phyloP scores from a whole-genome alignment of 192 early-diverging fungal species.

The Coemansia brasiliensis region DNA sequence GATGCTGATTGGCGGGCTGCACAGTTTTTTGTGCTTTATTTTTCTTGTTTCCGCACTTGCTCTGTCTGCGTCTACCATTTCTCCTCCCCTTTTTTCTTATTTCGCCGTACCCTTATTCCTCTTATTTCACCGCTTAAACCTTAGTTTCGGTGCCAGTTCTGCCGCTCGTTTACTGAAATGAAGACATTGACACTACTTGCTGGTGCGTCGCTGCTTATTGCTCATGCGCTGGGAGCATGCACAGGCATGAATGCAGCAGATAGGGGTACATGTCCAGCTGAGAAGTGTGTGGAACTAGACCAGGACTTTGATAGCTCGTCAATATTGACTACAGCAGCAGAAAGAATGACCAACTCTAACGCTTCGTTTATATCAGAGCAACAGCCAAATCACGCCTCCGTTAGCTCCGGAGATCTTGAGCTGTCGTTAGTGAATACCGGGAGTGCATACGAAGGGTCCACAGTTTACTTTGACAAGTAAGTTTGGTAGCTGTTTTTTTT shows the following conservation, averaged over 20 bases:
- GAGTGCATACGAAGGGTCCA: conserved; percentile 50
- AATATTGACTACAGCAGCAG: conserved; percentile 10
- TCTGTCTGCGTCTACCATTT: not conserved
- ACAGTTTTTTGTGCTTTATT: not conserved
- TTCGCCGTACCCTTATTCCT: not conserved
- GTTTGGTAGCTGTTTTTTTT: conserved; percentile 8
- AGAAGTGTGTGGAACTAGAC: conserved; percentile 20
- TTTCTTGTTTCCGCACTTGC: not conserved
- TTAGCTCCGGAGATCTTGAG: conserved; percentile 40
- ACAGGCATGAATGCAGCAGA: conserved; percentile 48
- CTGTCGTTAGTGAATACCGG: conserved; percentile 51
- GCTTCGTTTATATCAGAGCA: conserved; percentile 58
- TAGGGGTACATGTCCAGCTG: conserved; percentile 29
- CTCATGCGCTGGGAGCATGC: conserved; percentile 54
- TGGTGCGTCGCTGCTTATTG: conserved; percentile 21
- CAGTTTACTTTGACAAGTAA: conserved; percentile 39
- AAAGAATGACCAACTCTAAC: conserved; percentile 5
- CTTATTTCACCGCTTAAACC: not conserved
- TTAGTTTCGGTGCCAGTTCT: not conserved
- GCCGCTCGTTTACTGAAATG: conserved; percentile 21
- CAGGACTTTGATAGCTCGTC: conserved; percentile 16
- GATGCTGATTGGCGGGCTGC: conserved; percentile 17
- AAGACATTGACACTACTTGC: conserved; percentile 16
- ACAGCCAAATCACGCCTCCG: conserved; percentile 43
- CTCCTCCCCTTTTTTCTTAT: conserved; percentile 11